These are phyloP conservation scores for Silene conica DNA, from an alignment of 148 eudicot genomes.

Conservation along the genomic window DNA sequence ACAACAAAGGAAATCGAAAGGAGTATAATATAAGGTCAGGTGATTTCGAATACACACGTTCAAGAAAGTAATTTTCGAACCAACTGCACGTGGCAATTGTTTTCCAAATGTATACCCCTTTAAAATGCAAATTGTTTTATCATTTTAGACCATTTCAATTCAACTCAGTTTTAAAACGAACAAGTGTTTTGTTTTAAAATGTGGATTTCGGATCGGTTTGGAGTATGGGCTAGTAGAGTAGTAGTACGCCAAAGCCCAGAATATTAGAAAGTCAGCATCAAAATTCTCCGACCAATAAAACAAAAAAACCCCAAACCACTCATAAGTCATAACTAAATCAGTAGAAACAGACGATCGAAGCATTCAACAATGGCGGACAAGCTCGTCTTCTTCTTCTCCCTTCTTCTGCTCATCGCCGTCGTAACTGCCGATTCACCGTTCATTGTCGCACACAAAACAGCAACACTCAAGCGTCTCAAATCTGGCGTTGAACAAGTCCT, in stretches of 20 bases:
- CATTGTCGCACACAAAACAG: conserved; percentile 87
- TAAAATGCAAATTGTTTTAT: too few species aligned
- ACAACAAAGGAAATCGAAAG: too few species aligned
- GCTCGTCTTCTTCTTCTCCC: conserved; percentile 22
- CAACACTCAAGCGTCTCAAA: conserved; percentile 63
- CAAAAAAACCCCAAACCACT: conserved; percentile 8
- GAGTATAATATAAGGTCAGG: too few species aligned
- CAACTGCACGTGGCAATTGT: too few species aligned
- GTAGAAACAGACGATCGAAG: neutral
- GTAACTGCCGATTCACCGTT: conserved; percentile 64
- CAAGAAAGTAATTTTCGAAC: too few species aligned
- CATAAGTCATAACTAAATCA: neutral
- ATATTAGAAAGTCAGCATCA: neutral
- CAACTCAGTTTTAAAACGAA: too few species aligned
- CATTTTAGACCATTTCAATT: too few species aligned
- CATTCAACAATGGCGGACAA: conserved; percentile 35
- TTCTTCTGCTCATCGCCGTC: neutral
- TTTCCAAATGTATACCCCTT: too few species aligned
- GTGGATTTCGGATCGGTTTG: too few species aligned
- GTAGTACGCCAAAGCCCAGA: neutral
- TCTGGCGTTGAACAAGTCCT: conserved; percentile 73
- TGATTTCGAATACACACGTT: too few species aligned
- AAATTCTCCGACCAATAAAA: neutral
- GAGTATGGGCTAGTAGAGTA: too few species aligned
- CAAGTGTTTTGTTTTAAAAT: too few species aligned